Evolutionary conservation across 2,329 filamentous ascomycete genomes (phyloP), one percentile per base, ranked within the genome.

Genomic region (Diaporthe eres): DNA sequence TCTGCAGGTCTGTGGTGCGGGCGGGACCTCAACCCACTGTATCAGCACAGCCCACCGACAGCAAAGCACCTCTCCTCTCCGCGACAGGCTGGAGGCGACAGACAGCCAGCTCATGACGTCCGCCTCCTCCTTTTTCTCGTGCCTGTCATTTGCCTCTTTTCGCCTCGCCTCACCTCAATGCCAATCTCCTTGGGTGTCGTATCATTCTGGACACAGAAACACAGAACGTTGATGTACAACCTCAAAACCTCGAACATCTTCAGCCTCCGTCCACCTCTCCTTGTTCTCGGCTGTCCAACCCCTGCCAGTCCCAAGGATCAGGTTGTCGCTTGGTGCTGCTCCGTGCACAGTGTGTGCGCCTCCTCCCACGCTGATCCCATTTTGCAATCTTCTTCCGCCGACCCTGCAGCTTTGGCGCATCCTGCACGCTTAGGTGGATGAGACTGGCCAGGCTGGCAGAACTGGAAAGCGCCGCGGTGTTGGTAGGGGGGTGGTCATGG

Each of bases 141-240:
- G 65, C 65, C 47, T 70, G 28, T 68, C 47, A 68, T 68, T 55
- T 68, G 47, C 65, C 47, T 53, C 34, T 53, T 15, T 53, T 10
- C 31, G 47, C 47, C 65, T 53, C 65, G 47, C 31, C 47, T 51
- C 51, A 55, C 25, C 25, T 28, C 51, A 55, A 22, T 47, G 60
- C 60, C 8, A 65, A 60, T 68, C 47, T 51, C 63, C 25, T 31
- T 25, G 47, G 34, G 15, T 53, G 31, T 53, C 47, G 34, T 68
- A 39, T 53, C 65, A 39, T 39, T 53, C 22, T 53, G 65, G 65
- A 42, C 34, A 53, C 47, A 37, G 34, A 28, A 70, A 42, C n/a
- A 53, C 47, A 37, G 34, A 28, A 70, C 65, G 65, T 70, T 70
- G 65, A 5, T 55, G 65, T 70, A 42, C 65, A 55, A 70, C 65